Percentiles rank a stretch among this genome's conserved stretches.
Evolutionary conservation across 2,329 filamentous ascomycete genomes (phyloP).

Genomic region (Didymosphaeria variabile): DNA sequence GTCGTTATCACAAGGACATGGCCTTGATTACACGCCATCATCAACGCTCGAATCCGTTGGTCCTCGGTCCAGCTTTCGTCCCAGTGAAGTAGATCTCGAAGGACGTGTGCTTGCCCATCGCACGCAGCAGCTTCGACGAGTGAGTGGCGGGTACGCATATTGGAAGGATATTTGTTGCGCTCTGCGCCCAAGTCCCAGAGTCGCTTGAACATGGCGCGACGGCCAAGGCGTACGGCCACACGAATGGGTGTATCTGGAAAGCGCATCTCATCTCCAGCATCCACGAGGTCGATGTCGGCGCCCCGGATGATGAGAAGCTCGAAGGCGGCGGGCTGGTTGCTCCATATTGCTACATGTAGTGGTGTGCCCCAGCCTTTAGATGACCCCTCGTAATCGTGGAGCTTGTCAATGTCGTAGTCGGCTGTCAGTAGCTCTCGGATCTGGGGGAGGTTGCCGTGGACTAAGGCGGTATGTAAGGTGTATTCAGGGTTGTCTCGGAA

Average conservation of each 20-base stretch:
- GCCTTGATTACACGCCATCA: background rate
- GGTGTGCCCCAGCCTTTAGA: background rate
- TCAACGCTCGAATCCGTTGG: background rate
- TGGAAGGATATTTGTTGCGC: background rate
- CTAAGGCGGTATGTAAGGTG: background rate
- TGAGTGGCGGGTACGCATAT: background rate
- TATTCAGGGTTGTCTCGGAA: background rate
- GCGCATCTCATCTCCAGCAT: background rate
- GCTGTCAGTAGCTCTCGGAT: background rate
- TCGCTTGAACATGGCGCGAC: constrained; percentile 2
- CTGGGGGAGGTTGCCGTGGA: background rate
- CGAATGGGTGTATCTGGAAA: constrained; percentile 2
- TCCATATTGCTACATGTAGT: constrained; percentile 4
- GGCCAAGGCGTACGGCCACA: background rate
- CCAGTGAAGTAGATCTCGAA: constrained; percentile 2
- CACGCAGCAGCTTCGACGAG: constrained; percentile 1
- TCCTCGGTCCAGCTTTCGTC: constrained; percentile 4
- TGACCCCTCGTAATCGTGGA: background rate
- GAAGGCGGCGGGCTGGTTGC: constrained; percentile 2
- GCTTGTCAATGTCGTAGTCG: background rate
- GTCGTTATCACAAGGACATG: background rate
- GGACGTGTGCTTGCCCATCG: background rate
- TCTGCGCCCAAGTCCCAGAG: constrained; percentile 4
- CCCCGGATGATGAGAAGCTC: constrained; percentile 8
- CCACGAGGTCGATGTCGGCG: constrained; percentile 1